Percentiles rank a stretch among this genome's conserved stretches.
These are phyloP conservation scores for Penicillium sp. DNA, from an alignment of 2,329 filamentous ascomycete species.

Conservation along the genomic window DNA sequence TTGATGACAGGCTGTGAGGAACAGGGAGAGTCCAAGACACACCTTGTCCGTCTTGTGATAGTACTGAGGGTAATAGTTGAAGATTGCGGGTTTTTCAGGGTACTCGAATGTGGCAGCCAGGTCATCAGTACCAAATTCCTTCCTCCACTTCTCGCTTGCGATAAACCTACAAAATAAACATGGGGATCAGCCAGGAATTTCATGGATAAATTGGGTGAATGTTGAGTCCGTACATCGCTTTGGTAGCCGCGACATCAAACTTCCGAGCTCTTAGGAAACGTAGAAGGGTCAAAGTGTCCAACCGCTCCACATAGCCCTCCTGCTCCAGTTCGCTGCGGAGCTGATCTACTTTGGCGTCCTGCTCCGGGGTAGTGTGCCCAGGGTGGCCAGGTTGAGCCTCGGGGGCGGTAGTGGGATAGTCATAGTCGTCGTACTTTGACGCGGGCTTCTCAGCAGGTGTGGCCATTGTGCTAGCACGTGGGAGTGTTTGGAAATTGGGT, in stretches of 20 bases:
- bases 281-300: slow-evolving; percentile 92
- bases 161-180: slow-evolving; percentile 70
- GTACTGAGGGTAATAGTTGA: slow-evolving; percentile 95
- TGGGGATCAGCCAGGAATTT: background rate
- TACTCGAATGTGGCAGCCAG: slow-evolving; percentile 83
- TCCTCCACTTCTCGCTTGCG: slow-evolving; percentile 89
- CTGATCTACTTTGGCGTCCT: slow-evolving; percentile 89
- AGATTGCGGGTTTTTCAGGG: slow-evolving; percentile 80
- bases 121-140: slow-evolving; percentile 82
- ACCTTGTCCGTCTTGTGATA: slow-evolving; percentile 81
- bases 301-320: slow-evolving; percentile 77
- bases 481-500: slow-evolving; percentile 6
- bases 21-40: slow-evolving; percentile 22
- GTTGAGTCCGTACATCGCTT: slow-evolving; percentile 75
- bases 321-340: slow-evolving; percentile 83
- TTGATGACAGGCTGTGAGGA: background rate
- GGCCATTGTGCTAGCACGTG: slow-evolving; percentile 34
- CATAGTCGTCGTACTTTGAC: slow-evolving; percentile 94
- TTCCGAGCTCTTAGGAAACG: slow-evolving; percentile 93
- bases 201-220: slow-evolving; percentile 7
- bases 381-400: slow-evolving; percentile 77
- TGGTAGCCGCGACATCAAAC: slow-evolving; percentile 82
- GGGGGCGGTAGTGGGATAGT: slow-evolving; percentile 81
- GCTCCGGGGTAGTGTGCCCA: slow-evolving; percentile 81
- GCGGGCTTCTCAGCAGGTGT: slow-evolving; percentile 58